Base-by-base conservation (phyloP, 306 rosid species). In the Styphnolobium japonicum region DNA sequence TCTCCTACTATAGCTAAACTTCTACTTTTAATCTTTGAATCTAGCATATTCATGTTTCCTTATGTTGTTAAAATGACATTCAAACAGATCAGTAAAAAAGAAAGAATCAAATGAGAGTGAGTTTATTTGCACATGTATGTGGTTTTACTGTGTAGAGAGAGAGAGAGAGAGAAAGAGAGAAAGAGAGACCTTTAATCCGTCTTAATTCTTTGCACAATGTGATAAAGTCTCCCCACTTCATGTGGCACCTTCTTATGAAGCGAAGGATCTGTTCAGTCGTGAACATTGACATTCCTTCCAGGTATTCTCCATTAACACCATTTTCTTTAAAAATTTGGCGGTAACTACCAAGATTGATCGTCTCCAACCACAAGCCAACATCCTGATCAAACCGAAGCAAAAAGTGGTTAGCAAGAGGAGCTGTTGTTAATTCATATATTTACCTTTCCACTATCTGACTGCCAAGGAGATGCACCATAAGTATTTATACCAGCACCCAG, bases 201-300 rank as follows among this genome's bases (percentile, higher is more conserved):
- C 99, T 93, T 42, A 95, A 92, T 78, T 95, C 99, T 92, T 93
- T 93, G 83, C 99, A 95, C 64, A 95, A 86, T 3, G 98, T 95
- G 77, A 95, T 95, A 85, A 95, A 95, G 80, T 95, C 99, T 68
- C 99, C 98, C 99, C 98, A 93, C 87, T 90, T 95, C 98, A 95
- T 91, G 90, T 92, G 98, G 79, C 98, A 92, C 60, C 97, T 93
- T 90, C 98, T 88, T 73, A 92, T 95, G 82, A 95, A 95, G 37
- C 98, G 97, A 79, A 95, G 98, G 82, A 95, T 95, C 82, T 95
- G 99, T 57, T 95, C 99, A 19, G 99, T 95, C 0, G 99, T 95
- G 85, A 95, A 95, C 99, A 95, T 93, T 60, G 98, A 95, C 98
- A 95, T 93, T 72, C 99, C 96, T 89, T 95, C 99, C 68, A 93